A percentile compares a stretch with the other conserved stretches of the same genome.
Conservation (phyloP, 805 yeast genomes). For the Phaffomyces thermotolerans region DNA sequence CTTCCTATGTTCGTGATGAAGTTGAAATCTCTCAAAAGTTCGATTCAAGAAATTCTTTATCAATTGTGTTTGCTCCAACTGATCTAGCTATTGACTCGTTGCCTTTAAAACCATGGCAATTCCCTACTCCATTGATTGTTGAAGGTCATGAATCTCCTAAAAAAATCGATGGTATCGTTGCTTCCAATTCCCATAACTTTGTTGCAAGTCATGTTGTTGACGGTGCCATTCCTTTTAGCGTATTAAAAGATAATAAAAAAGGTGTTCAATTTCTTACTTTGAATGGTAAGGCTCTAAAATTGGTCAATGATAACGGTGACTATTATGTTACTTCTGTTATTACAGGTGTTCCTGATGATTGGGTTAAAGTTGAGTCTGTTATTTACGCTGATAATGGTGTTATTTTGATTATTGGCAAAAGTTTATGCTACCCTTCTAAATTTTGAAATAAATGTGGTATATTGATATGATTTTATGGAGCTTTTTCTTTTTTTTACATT, state of each 20-base stretch:
- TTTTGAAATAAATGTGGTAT: too few relatives aligned
- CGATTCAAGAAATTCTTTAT: constrained; percentile 34
- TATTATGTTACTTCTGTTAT: constrained; percentile 28
- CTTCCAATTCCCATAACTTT: constrained; percentile 48
- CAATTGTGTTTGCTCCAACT: constrained; percentile 64
- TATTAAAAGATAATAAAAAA: constrained; percentile 11
- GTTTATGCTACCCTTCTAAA: constrained; percentile 9
- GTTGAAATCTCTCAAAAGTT: constrained; percentile 41
- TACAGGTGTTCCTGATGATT: constrained; percentile 28
- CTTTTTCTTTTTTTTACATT: background rate
- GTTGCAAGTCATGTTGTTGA: constrained; percentile 55
- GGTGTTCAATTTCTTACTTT: constrained; percentile 27
- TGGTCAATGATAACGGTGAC: constrained; percentile 30
- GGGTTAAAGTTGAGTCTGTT: constrained; percentile 27
- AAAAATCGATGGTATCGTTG: constrained; percentile 42
- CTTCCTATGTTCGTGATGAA: constrained; percentile 65
- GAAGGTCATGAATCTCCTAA: constrained; percentile 28
- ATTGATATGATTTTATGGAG: too few relatives aligned
- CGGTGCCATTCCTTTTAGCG: constrained; percentile 20
- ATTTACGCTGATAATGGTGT: constrained; percentile 40
- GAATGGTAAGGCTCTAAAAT: constrained; percentile 29
- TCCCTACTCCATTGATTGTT: constrained; percentile 43
- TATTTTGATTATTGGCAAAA: constrained; percentile 32
- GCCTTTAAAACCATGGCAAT: constrained; percentile 71
- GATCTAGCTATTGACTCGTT: constrained; percentile 50